Conservation (phyloP, 2,329 filamentous ascomycete species). For the Aspergillus pseudoviridinutans region DNA sequence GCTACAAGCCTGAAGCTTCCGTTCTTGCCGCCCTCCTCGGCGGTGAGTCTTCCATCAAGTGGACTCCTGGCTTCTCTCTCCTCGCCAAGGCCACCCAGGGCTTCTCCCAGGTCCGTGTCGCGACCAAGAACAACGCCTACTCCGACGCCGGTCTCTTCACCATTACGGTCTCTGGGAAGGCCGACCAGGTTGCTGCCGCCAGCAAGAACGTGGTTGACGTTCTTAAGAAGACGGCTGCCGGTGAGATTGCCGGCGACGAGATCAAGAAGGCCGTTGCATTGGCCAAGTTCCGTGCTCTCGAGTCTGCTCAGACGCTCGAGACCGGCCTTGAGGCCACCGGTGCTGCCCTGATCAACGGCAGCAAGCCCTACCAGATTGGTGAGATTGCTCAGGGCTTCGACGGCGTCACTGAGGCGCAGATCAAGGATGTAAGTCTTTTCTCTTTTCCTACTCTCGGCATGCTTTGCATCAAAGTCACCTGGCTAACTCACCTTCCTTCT, state of each 20-base stretch:
- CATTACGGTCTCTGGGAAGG: slow-evolving; percentile 73
- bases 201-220: slow-evolving; percentile 74
- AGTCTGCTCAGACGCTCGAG: slow-evolving; percentile 72
- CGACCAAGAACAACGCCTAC: slow-evolving; percentile 77
- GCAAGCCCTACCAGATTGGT: slow-evolving; percentile 78
- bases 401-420: slow-evolving; percentile 73
- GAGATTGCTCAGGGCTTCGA: slow-evolving; percentile 75
- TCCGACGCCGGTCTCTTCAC: slow-evolving; percentile 90
- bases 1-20: slow-evolving; percentile 83
- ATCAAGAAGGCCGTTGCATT: slow-evolving; percentile 86
- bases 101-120: slow-evolving; percentile 62
- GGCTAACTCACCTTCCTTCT: slow-evolving; percentile 24
- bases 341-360: slow-evolving; percentile 73
- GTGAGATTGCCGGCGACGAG: slow-evolving; percentile 75
- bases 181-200: slow-evolving; percentile 67
- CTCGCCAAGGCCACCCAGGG: slow-evolving; percentile 73
- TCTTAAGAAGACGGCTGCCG: slow-evolving; percentile 74
- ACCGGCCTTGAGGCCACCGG: slow-evolving; percentile 79
- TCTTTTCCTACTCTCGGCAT: background rate
- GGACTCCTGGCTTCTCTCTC: slow-evolving; percentile 87
- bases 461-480: background rate
- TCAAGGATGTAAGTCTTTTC: slow-evolving; percentile 69
- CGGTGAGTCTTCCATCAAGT: slow-evolving; percentile 89
- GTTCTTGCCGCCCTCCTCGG: slow-evolving; percentile 87
- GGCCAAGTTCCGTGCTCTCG: slow-evolving; percentile 88